phyloP scores from a whole-genome alignment of 2,329 filamentous ascomycete genomes.

The Verticillium nonalfalfae region DNA sequence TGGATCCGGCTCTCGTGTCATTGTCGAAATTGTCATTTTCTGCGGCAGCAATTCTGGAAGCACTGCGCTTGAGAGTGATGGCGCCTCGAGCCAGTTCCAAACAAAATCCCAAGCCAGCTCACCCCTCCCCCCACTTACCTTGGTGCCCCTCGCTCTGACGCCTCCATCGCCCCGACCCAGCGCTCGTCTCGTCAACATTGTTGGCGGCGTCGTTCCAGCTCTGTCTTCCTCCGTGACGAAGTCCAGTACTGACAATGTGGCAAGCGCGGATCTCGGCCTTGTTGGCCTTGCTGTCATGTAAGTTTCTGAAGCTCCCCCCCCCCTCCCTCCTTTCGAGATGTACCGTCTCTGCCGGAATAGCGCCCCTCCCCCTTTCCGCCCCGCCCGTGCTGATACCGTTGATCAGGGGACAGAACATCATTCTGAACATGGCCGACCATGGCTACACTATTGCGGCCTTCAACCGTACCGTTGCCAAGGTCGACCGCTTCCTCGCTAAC shows the following conservation, averaged over 20 bases:
- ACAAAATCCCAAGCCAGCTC: not conserved
- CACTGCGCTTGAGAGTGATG: not conserved
- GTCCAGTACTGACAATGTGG: slow-evolving; percentile 47
- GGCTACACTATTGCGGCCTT: slow-evolving; percentile 96
- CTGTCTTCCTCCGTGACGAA: slow-evolving; percentile 20
- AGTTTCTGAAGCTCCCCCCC: slow-evolving; percentile 22
- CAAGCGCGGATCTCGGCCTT: slow-evolving; percentile 82
- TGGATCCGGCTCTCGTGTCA: not conserved
- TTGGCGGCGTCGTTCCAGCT: slow-evolving; percentile 11
- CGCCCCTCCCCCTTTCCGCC: not conserved
- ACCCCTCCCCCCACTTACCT: not conserved
- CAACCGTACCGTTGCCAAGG: slow-evolving; percentile 98
- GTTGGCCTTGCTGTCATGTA: slow-evolving; percentile 90
- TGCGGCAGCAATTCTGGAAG: not conserved
- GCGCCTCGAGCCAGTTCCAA: not conserved
- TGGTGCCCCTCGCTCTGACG: slow-evolving; percentile 21
- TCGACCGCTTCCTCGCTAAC: slow-evolving; percentile 87
- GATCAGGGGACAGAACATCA: slow-evolving; percentile 71
- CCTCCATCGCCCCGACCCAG: slow-evolving; percentile 31
- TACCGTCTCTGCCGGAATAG: no score
- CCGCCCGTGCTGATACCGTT: slow-evolving; percentile 10
- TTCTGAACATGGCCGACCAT: slow-evolving; percentile 83
- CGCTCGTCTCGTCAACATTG: slow-evolving; percentile 66
- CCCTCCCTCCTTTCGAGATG: slow-evolving; percentile 8
- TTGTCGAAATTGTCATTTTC: not conserved